Conservation (phyloP, 139 green algal genomes). For the Closterium sp. region DNA sequence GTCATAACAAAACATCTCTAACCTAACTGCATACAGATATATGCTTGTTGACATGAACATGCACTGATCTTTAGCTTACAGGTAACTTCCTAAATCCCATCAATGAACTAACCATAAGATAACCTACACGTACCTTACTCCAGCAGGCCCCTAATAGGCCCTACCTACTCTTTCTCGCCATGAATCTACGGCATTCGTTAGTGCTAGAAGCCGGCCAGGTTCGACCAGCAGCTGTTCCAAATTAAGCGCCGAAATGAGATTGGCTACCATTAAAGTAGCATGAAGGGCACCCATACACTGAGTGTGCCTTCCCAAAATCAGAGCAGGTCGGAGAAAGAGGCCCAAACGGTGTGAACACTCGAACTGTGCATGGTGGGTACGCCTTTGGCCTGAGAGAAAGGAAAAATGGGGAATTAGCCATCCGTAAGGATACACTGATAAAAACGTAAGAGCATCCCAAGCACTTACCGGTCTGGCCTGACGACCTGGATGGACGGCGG, state of each 20-base stretch:
- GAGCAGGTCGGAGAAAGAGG: constrained; percentile 27
- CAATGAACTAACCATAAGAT: no score
- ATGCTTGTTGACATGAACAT: no score
- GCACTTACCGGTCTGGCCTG: constrained; percentile 28
- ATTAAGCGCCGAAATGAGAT: neutral
- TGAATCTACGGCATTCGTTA: no score
- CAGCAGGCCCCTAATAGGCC: no score
- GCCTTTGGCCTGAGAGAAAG: constrained; percentile 17
- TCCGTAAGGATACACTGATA: no score
- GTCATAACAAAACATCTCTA: no score
- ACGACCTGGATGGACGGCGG: constrained; percentile 28
- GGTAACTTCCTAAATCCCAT: no score
- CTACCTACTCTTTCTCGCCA: no score
- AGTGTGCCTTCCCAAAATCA: constrained; percentile 40
- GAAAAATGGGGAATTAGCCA: no score
- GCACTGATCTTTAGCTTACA: no score
- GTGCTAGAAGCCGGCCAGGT: neutral
- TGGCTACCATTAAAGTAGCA: constrained; percentile 2
- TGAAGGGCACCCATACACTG: constrained; percentile 10
- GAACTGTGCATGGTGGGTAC: constrained; percentile 23
- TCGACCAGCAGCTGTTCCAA: neutral
- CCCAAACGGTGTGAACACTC: constrained; percentile 28
- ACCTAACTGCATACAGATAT: no score
- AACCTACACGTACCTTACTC: no score
- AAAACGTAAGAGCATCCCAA: neutral